These are phyloP conservation scores for Ascochyta clinopodiicola DNA, from an alignment of 2,329 filamentous ascomycete genomes.

Conservation along the genomic window DNA sequence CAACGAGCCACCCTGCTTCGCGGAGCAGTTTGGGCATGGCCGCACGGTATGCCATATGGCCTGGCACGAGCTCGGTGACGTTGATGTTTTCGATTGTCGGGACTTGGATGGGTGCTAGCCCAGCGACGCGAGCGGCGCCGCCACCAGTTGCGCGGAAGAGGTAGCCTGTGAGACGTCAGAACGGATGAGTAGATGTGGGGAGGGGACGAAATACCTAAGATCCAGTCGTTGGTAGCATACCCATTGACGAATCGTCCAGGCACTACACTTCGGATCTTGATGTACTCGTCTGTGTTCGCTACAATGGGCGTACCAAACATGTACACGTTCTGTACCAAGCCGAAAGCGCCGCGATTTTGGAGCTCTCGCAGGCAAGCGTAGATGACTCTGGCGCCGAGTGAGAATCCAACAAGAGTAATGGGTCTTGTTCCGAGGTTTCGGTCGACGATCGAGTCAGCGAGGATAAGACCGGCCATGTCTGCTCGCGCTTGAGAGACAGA, in stretches of 20 bases:
- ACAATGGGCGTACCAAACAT: conserved; percentile 92
- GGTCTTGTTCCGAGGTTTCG: conserved; percentile 89
- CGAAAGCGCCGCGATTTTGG: conserved; percentile 80
- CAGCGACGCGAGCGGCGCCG: conserved; percentile 87
- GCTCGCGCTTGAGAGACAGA: conserved; percentile 93
- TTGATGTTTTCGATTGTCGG: conserved; percentile 88
- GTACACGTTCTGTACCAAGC: conserved; percentile 93
- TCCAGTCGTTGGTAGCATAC: conserved; percentile 96
- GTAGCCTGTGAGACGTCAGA: conserved; percentile 62
- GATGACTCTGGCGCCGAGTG: conserved; percentile 88
- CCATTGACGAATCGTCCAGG: conserved; percentile 94
- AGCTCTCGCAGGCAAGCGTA: conserved; percentile 90
- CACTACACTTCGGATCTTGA: conserved; percentile 81
- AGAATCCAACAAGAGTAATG: conserved; percentile 93
- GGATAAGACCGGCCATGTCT: conserved; percentile 84
- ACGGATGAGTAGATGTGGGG: background rate
- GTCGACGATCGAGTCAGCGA: conserved; percentile 92
- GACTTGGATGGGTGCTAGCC: conserved; percentile 80
- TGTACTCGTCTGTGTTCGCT: conserved; percentile 87
- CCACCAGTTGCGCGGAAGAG: conserved; percentile 93
- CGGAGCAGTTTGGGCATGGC: conserved; percentile 89
- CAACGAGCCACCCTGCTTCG: conserved; percentile 87
- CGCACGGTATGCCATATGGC: conserved; percentile 95
- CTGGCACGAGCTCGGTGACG: conserved; percentile 82
- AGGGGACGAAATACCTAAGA: conserved; percentile 64